Evolutionary conservation across 371 early-diverging fungal species (phyloP).

Genomic region (Dichotomocladium elegans): DNA sequence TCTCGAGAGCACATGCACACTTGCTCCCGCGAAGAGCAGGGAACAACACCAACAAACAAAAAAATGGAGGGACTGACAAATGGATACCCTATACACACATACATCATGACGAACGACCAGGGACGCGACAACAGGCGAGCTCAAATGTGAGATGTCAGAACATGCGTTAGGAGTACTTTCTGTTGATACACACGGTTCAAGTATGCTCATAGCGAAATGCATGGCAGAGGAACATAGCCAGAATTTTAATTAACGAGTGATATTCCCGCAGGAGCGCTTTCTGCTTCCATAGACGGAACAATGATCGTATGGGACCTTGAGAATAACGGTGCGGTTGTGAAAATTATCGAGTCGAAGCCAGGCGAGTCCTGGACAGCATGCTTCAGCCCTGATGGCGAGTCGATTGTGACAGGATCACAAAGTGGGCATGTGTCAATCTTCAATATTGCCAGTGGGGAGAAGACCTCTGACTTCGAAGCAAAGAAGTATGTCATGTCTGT

Average conservation of each 20-base stretch:
- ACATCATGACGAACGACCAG: constrained; percentile 21
- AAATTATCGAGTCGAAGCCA: constrained; percentile 62
- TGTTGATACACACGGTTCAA: constrained; percentile 61
- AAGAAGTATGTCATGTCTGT: constrained; percentile 74
- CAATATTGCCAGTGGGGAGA: constrained; percentile 62
- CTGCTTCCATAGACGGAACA: constrained; percentile 78
- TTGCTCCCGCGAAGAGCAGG: too few relatives aligned
- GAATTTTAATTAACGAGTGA: not conserved
- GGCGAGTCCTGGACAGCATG: constrained; percentile 77
- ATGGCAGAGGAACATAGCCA: not conserved
- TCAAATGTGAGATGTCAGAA: constrained; percentile 58
- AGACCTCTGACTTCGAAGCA: constrained; percentile 58
- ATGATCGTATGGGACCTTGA: constrained; percentile 77
- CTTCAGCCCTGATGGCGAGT: constrained; percentile 70
- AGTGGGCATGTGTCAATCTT: constrained; percentile 70
- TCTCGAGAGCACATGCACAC: too few relatives aligned
- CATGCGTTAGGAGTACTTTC: constrained; percentile 79
- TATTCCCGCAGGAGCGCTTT: constrained; percentile 54
- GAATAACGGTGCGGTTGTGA: constrained; percentile 36
- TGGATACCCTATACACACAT: not conserved
- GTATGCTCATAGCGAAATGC: constrained; percentile 48
- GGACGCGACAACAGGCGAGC: constrained; percentile 62
- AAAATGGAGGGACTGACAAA: not conserved
- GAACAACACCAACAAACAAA: not conserved
- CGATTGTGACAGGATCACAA: constrained; percentile 72